Base-by-base conservation (phyloP, 1,284 basidiomycete genomes). In the Gomphus sp. region DNA sequence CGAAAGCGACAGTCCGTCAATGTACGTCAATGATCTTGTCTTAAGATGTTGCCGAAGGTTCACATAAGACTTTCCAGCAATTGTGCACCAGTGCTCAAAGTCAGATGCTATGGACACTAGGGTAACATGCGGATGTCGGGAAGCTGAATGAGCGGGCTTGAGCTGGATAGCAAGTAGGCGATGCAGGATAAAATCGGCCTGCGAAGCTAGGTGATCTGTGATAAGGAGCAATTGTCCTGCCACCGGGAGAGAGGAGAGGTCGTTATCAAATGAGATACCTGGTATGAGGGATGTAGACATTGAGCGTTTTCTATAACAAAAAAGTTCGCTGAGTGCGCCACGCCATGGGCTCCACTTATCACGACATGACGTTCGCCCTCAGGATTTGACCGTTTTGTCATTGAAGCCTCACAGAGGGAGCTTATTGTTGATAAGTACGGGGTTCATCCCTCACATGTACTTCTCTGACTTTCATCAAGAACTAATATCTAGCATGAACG, bases 161-260 rank as follows among this genome's bases (percentile, higher is more conserved):
- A 86, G 68, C 61, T 82, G 77, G 2, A 74, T 63, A 22, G 74
- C 66, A 4, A 89, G 62, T 45, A 73, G 70, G 22, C 73, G 74
- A 61, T 85, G 80, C 0, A 90, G 71, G 14, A 85, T 63, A 64
- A 89, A 89, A 61, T 87, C 83, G 9, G 81, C 82, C 4, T 87
- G 82, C 0, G 87, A 78, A 1, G 75, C 71, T 0, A 89, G 71
- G 60, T 85, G 78, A 66, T 90, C 87, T 3, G 85, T 85, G 11
- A 89, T 72, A 1, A 89, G 71, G 10, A 86, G 64, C 2, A 82
- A 60, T 18, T 79, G 73, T 9, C 73, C 74, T 14, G 74, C 63
- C 18, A 44, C 22, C 14, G 55, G 55, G n/a, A 49, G 44, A 16
- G 39, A 43, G 3, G 44, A 31, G 12, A 33, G 8, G 43, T 22